Evolutionary conservation across 2,329 filamentous ascomycete species (phyloP), one percentile per base, ranked within the genome.

Genomic region (Lachnellula cervina): DNA sequence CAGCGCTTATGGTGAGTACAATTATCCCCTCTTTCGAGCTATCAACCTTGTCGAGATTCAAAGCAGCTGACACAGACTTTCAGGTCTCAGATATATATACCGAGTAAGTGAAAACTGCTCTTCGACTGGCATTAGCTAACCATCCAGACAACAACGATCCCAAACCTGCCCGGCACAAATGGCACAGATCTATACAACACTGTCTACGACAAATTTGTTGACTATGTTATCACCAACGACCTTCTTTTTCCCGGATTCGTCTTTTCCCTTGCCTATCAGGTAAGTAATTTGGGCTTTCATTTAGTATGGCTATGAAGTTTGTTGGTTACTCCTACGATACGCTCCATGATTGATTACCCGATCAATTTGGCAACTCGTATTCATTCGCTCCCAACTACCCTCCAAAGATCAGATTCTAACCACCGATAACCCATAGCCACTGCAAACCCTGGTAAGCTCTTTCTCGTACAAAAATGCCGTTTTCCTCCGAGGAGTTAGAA

Each of bases 161-260:
- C 55, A n/a, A 57, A 57, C 38, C 38, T 57, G 3, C 51, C 55
- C 11, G 48, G 47, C 14, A 44, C 40, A 11, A 51, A 50, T 32
- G 55, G 55, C 13, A 54, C 46, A 2, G 55, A 50, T 16, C 43
- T 57, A 2, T 57, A 57, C 42, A 43, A 50, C 46, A 25, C 38
- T 9, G 23, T 38, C 32, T 57, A 54, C 51, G 50, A 45, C 17
- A 42, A 44, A 3, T 57, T 21, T n/a, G 45, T 17, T 28, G 49
- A 45, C 5, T 55, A 55, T 19, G 14, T 55, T 2, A 23, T 52
- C 17, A 43, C 43, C n/a, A 43, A 56, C 21, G 35, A 32, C 16
- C 28, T 34, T 7, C 48, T 35, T 4, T 16, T 37, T 13, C 49
- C 49, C 9, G 51, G 47, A 9, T 54, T 52, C 17, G 34, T 43